phyloP scores from a whole-genome alignment of 768 basidiomycete genomes.

The Russula olivacea region DNA sequence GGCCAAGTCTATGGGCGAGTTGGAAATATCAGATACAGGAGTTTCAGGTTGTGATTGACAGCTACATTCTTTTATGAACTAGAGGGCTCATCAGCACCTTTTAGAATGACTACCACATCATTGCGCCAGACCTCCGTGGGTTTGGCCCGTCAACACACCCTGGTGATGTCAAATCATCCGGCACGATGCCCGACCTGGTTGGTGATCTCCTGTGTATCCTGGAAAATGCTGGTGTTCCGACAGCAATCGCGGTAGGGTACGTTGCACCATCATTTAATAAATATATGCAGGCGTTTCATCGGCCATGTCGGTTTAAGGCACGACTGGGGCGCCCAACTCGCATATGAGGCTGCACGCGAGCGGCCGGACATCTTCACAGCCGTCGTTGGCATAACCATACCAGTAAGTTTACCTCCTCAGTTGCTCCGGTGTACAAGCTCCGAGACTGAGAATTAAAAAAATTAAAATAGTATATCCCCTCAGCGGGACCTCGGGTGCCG shows the following conservation, averaged over 20 bases:
- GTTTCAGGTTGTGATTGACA: constrained; percentile 43
- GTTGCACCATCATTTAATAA: background rate
- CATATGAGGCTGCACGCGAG: constrained; percentile 63
- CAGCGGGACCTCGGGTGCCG: constrained; percentile 44
- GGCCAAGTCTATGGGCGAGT: constrained; percentile 71
- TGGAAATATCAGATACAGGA: constrained; percentile 69
- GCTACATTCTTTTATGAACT: background rate
- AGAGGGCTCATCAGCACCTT: background rate
- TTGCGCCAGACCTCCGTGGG: constrained; percentile 61
- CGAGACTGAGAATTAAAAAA: constrained; percentile 10
- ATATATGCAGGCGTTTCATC: background rate
- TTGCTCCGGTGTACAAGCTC: background rate
- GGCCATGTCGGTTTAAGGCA: constrained; percentile 41
- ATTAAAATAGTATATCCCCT: constrained; percentile 56
- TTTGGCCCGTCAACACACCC: constrained; percentile 66
- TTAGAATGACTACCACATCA: constrained; percentile 54
- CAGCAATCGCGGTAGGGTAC: constrained; percentile 61
- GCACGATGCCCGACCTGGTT: constrained; percentile 54
- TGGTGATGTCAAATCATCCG: constrained; percentile 53
- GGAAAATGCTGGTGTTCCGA: constrained; percentile 41
- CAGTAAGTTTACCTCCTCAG: constrained; percentile 40
- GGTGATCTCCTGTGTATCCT: constrained; percentile 61
- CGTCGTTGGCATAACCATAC: constrained; percentile 53
- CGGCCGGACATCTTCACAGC: constrained; percentile 59
- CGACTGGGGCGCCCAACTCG: constrained; percentile 67